These are phyloP conservation scores for Takashimella koratensis DNA, from an alignment of 1,284 basidiomycete species.

Conservation along the genomic window DNA sequence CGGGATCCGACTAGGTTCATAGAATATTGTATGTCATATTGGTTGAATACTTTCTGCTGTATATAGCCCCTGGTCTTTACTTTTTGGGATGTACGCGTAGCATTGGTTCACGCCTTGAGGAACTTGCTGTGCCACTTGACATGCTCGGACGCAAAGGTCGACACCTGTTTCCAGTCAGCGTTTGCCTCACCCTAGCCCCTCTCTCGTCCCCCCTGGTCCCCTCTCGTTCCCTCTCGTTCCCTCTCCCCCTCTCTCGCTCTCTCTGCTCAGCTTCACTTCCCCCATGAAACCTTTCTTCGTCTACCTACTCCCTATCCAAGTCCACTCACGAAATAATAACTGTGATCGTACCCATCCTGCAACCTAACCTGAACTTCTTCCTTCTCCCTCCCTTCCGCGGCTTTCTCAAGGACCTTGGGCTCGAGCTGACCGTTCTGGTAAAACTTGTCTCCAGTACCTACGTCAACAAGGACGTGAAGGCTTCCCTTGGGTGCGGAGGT, in stretches of 20 bases:
- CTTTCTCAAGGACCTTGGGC: slow-evolving; percentile 81
- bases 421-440: slow-evolving; percentile 80
- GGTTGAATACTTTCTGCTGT: too few species aligned
- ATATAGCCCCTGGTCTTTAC: too few species aligned
- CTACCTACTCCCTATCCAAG: too few species aligned
- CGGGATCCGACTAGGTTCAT: too few species aligned
- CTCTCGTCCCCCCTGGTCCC: too few species aligned
- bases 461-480: slow-evolving; percentile 77
- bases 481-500: slow-evolving; percentile 54
- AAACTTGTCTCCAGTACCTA: slow-evolving; percentile 82
- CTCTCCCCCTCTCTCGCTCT: not conserved
- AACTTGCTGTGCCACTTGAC: slow-evolving; percentile 52
- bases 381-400: slow-evolving; percentile 61
- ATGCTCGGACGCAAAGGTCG: slow-evolving; percentile 61
- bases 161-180: slow-evolving; percentile 53
- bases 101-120: slow-evolving; percentile 52
- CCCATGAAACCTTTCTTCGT: too few species aligned
- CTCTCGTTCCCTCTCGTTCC: too few species aligned
- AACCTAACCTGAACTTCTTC: slow-evolving; percentile 73
- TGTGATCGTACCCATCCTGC: slow-evolving; percentile 89
- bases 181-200: too few species aligned
- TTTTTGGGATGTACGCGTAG: too few species aligned
- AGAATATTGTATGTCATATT: too few species aligned
- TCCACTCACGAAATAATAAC: slow-evolving; percentile 77
- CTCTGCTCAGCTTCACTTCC: too few species aligned